phyloP scores from a whole-genome alignment of 2,329 filamentous ascomycete species.

The Zelopaecilomyces penicillatus region DNA sequence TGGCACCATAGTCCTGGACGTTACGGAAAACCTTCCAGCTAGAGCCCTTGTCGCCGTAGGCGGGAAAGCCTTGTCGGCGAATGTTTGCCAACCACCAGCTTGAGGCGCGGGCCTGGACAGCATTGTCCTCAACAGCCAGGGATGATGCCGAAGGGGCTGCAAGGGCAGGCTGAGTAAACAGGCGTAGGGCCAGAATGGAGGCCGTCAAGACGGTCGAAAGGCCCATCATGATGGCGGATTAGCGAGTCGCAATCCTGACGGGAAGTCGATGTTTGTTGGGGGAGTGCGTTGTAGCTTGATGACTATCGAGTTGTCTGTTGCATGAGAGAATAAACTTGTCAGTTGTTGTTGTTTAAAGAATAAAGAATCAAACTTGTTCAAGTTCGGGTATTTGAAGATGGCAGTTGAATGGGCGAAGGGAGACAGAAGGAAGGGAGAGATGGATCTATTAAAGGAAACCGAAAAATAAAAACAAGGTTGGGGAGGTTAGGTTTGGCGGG shows the following conservation, averaged over 20 bases:
- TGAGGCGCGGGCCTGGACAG: slow-evolving; percentile 23
- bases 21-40: slow-evolving; percentile 69
- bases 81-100: slow-evolving; percentile 67
- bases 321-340: too few relatives aligned
- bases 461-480: too few relatives aligned
- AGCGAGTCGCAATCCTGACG: neutral
- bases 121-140: slow-evolving; percentile 9
- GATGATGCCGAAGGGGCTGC: slow-evolving; percentile 23
- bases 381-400: too few relatives aligned
- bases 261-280: neutral
- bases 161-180: slow-evolving; percentile 26
- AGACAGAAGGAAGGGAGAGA: too few relatives aligned
- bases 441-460: too few relatives aligned
- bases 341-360: too few relatives aligned
- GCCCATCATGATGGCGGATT: slow-evolving; percentile 35
- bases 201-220: slow-evolving; percentile 34
- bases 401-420: too few relatives aligned
- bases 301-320: too few relatives aligned
- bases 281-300: too few relatives aligned
- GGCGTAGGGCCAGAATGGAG: slow-evolving; percentile 34
- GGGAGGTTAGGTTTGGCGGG: too few relatives aligned
- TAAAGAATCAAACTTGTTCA: too few relatives aligned
- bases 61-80: slow-evolving; percentile 57
- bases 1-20: slow-evolving; percentile 67
- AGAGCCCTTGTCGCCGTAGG: slow-evolving; percentile 38